Percentiles rank a stretch among this genome's conserved stretches.
Conservation (phyloP, 1,284 basidiomycete genomes). For the Boletus smithii region DNA sequence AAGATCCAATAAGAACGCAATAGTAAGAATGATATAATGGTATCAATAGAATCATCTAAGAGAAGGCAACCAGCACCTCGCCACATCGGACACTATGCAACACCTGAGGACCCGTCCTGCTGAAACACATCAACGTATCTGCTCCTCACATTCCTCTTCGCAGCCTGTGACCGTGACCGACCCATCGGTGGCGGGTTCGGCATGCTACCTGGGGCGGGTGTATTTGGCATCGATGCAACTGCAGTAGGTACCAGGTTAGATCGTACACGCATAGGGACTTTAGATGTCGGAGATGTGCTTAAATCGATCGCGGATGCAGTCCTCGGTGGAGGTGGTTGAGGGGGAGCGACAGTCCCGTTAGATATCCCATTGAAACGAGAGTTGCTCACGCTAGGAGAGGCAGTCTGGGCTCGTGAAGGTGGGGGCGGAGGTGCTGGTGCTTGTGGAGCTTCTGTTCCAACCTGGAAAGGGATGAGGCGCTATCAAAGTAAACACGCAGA, state of each 20-base stretch:
- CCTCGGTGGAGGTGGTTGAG: conserved; percentile 47
- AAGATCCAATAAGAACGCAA: conserved; percentile 25
- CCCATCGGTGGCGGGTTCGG: conserved; percentile 46
- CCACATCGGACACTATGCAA: conserved; percentile 9
- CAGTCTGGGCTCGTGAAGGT: conserved; percentile 66
- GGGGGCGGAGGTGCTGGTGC: conserved; percentile 47
- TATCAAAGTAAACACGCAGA: neutral
- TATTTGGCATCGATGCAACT: conserved; percentile 31
- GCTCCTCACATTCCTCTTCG: conserved; percentile 72
- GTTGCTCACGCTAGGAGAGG: conserved; percentile 61
- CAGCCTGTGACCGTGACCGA: conserved; percentile 58
- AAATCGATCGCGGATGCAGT: conserved; percentile 63
- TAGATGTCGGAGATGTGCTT: conserved; percentile 47
- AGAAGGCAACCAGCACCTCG: neutral
- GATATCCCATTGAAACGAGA: conserved; percentile 28
- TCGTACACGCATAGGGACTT: conserved; percentile 53
- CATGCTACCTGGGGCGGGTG: conserved; percentile 31
- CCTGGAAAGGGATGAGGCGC: conserved; percentile 38
- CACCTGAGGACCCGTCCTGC: conserved; percentile 38
- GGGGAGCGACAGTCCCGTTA: conserved; percentile 24
- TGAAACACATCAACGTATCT: conserved; percentile 87
- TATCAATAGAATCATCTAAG: conserved; percentile 16
- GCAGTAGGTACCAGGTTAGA: conserved; percentile 62
- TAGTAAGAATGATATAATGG: conserved; percentile 20
- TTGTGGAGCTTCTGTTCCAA: conserved; percentile 45